A percentile compares a stretch with the other conserved stretches of the same genome.
These are phyloP conservation scores for Cladosporium velox DNA, from an alignment of 2,329 filamentous ascomycete genomes.

Conservation along the genomic window DNA sequence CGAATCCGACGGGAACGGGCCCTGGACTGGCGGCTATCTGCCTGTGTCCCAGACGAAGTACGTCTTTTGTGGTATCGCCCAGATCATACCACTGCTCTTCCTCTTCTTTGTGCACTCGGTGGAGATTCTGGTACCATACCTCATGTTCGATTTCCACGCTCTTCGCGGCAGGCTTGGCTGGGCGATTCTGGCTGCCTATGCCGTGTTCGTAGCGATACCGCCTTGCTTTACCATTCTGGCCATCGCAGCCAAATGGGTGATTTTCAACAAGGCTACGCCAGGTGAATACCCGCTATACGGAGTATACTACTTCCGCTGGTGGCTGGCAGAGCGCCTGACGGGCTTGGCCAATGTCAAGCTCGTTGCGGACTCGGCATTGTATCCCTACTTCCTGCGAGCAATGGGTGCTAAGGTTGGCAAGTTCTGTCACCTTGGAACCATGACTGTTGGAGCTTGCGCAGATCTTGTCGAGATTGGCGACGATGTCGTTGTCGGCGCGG, in stretches of 20 bases:
- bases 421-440: slow-evolving; percentile 29
- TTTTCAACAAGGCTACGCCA: slow-evolving; percentile 55
- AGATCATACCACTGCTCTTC: slow-evolving; percentile 29
- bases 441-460: slow-evolving; percentile 26
- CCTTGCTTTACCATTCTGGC: slow-evolving; percentile 38
- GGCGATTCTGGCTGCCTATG: slow-evolving; percentile 28
- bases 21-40: slow-evolving; percentile 25
- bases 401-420: slow-evolving; percentile 30
- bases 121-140: slow-evolving; percentile 31
- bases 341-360: slow-evolving; percentile 27
- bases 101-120: slow-evolving; percentile 30
- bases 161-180: slow-evolving; percentile 22
- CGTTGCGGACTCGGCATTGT: slow-evolving; percentile 27
- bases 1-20: slow-evolving; percentile 24
- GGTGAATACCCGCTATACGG: slow-evolving; percentile 62
- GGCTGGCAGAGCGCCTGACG: slow-evolving; percentile 44
- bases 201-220: slow-evolving; percentile 26
- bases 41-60: slow-evolving; percentile 27
- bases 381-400: slow-evolving; percentile 27
- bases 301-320: slow-evolving; percentile 59
- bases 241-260: slow-evolving; percentile 55
- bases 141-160: slow-evolving; percentile 28
- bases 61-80: slow-evolving; percentile 28
- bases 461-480: slow-evolving; percentile 32
- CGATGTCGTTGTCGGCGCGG: slow-evolving; percentile 30